Percentiles rank a stretch among this genome's conserved stretches.
These are phyloP conservation scores for Colletotrichum magnum DNA, from an alignment of 2,329 filamentous ascomycete genomes.

Conservation along the genomic window DNA sequence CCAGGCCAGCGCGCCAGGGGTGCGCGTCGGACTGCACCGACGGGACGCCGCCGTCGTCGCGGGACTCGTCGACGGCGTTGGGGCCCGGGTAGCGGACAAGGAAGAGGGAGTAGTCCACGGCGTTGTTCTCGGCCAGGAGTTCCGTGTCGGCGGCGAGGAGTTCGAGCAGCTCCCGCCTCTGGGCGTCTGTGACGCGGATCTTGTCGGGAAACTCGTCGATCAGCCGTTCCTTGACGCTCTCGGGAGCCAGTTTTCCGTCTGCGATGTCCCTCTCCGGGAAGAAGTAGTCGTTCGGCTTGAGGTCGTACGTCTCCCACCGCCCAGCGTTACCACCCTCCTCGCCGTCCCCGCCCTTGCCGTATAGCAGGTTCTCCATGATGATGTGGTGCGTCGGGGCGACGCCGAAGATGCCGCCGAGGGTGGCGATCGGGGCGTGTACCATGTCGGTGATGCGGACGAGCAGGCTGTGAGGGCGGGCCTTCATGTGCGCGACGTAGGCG, in stretches of 20 bases:
- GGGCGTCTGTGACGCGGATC: constrained; percentile 67
- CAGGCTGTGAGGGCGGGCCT: constrained; percentile 69
- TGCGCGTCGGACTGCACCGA: constrained; percentile 47
- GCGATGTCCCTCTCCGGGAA: constrained; percentile 81
- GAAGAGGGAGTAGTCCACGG: constrained; percentile 83
- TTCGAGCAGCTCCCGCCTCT: constrained; percentile 69
- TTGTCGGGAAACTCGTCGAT: constrained; percentile 79
- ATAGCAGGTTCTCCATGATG: constrained; percentile 83
- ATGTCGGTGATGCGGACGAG: constrained; percentile 82
- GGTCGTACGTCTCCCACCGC: constrained; percentile 79
- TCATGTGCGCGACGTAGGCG: constrained; percentile 77
- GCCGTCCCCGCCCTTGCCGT: constrained; percentile 66
- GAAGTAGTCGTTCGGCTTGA: constrained; percentile 83
- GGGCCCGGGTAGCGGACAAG: constrained; percentile 65
- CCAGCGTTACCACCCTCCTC: constrained; percentile 46
- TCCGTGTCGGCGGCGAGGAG: constrained; percentile 73
- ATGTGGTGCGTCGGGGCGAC: constrained; percentile 79
- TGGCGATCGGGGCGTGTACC: constrained; percentile 67
- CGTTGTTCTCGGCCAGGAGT: constrained; percentile 73
- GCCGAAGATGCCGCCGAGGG: constrained; percentile 72
- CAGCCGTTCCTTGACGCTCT: constrained; percentile 75
- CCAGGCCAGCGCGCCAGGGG: constrained; percentile 73
- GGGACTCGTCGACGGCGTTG: constrained; percentile 25
- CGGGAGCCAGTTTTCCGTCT: constrained; percentile 72
- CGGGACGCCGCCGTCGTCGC: constrained; percentile 53